phyloP scores from a whole-genome alignment of 2,329 filamentous ascomycete genomes.

The Penicillium sp. region DNA sequence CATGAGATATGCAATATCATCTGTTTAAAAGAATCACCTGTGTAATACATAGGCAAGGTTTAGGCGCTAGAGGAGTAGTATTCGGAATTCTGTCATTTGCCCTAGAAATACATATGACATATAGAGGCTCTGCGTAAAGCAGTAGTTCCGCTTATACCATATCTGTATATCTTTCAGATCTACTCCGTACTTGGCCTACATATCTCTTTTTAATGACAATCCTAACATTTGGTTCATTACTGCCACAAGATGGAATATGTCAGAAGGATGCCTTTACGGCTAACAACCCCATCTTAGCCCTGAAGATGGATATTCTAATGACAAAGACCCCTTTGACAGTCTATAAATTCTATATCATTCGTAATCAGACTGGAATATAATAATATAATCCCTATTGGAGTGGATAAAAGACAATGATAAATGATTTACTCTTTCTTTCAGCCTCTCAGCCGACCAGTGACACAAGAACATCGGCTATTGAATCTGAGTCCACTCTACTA shows the following conservation, averaged over 20 bases:
- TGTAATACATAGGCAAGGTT: background rate
- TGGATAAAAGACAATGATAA: background rate
- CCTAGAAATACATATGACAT: background rate
- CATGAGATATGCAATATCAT: conserved; percentile 4
- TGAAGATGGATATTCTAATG: background rate
- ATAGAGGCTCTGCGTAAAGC: background rate
- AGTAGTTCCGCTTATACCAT: background rate
- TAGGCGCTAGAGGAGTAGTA: background rate
- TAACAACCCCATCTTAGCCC: background rate
- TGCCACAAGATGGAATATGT: background rate
- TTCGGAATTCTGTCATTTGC: background rate
- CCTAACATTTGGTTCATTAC: too few species aligned
- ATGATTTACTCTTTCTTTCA: background rate
- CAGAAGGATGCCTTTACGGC: background rate
- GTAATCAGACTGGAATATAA: background rate
- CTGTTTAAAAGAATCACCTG: background rate
- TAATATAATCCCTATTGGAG: background rate
- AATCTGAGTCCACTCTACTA: background rate
- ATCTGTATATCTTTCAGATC: background rate
- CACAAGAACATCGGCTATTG: background rate
- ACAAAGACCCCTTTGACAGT: background rate
- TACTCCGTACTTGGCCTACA: background rate
- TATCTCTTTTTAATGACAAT: background rate
- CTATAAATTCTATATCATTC: too few species aligned
- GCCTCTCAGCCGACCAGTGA: background rate